Conservation (phyloP, 2,329 filamentous ascomycete species). For the Diaporthe destruens region DNA sequence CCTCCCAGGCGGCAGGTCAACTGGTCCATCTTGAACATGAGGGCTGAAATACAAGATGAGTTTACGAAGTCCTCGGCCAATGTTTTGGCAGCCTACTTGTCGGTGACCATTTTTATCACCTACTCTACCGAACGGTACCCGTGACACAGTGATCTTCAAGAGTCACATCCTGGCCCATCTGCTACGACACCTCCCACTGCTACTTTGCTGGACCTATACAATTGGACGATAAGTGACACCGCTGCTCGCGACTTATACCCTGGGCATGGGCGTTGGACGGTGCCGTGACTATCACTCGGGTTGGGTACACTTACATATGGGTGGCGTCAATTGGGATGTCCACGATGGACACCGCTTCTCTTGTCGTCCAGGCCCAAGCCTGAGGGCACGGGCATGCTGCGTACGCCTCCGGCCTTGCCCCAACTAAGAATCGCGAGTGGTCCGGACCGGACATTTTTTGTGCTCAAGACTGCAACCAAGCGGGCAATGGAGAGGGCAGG, state of each 20-base stretch:
- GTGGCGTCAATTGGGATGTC: not conserved
- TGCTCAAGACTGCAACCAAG: not conserved
- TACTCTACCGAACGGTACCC: not conserved
- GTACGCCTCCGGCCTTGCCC: not conserved
- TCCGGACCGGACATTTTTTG: not conserved
- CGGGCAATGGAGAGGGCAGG: not conserved
- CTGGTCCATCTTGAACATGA: not conserved
- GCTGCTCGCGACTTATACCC: not conserved
- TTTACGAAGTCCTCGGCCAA: not conserved
- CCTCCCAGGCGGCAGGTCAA: not conserved
- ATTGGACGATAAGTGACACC: not conserved
- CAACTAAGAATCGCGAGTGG: no score
- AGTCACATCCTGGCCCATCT: not conserved
- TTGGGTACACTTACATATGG: not conserved
- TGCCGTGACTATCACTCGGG: not conserved
- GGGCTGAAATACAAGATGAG: not conserved
- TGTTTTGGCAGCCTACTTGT: not conserved
- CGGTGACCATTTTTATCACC: not conserved
- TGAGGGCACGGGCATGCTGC: not conserved
- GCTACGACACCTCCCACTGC: not conserved
- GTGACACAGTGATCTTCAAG: no score
- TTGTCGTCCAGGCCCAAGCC: not conserved
- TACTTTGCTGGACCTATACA: not conserved
- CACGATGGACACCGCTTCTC: not conserved
- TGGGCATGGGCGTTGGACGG: not conserved